phyloP scores from a whole-genome alignment of 768 basidiomycete genomes.

The Lentinula edodes region DNA sequence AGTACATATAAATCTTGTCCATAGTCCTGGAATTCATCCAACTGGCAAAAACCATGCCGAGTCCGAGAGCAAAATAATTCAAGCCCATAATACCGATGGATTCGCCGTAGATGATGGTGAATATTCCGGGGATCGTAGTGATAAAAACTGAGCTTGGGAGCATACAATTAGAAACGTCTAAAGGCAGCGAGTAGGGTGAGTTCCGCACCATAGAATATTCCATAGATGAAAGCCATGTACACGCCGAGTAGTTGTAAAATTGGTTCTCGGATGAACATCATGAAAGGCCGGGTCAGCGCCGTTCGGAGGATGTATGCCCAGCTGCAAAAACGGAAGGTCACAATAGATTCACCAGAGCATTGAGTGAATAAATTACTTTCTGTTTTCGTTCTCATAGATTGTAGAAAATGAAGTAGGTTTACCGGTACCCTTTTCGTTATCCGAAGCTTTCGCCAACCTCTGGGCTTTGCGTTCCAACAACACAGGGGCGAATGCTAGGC shows the following conservation, averaged over 20 bases:
- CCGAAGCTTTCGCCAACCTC: constrained; percentile 27
- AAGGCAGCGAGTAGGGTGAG: background rate
- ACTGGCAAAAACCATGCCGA: constrained; percentile 50
- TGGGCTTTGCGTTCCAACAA: constrained; percentile 48
- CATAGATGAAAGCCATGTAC: constrained; percentile 71
- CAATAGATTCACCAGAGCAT: background rate
- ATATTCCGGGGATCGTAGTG: constrained; percentile 60
- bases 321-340: constrained; percentile 22
- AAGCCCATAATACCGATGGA: constrained; percentile 54
- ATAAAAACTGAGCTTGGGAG: constrained; percentile 47
- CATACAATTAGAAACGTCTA: background rate
- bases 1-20: constrained; percentile 48
- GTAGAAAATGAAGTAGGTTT: constrained; percentile 34
- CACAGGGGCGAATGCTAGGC: constrained; percentile 38
- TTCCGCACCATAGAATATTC: constrained; percentile 47
- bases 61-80: constrained; percentile 66
- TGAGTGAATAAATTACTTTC: background rate
- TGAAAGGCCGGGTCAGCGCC: constrained; percentile 64
- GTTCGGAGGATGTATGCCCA: constrained; percentile 46
- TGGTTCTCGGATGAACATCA: constrained; percentile 51
- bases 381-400: constrained; percentile 29
- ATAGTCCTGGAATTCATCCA: constrained; percentile 50
- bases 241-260: constrained; percentile 63
- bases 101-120: constrained; percentile 48
- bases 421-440: constrained; percentile 37